Conservation (phyloP, 495 filamentous ascomycete genomes). For the Sordaria brevicollis region DNA sequence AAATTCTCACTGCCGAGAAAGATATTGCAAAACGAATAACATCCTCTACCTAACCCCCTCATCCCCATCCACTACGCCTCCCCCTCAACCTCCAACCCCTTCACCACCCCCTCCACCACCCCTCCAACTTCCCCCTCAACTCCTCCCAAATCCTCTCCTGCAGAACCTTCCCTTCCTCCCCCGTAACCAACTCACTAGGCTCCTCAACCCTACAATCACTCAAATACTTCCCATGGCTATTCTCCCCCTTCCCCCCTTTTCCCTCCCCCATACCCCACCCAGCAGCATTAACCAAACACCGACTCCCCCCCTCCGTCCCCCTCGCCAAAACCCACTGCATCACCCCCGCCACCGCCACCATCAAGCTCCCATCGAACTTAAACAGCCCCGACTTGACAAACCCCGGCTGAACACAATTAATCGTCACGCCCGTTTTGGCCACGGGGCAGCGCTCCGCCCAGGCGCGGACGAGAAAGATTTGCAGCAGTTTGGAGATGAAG, state of each 20-base stretch:
- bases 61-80: no score
- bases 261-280: no score
- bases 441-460: constrained; percentile 10
- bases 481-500: constrained; percentile 31
- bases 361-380: neutral
- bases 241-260: no score
- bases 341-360: constrained; percentile 3
- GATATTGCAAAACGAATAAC: no score
- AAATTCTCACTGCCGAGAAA: no score
- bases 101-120: constrained; percentile 22
- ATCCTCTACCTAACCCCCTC: no score
- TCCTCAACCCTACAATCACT: constrained; percentile 18
- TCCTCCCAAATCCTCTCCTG: constrained; percentile 40
- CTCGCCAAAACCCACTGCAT: constrained; percentile 25
- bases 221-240: constrained; percentile 37
- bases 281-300: constrained; percentile 31
- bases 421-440: neutral
- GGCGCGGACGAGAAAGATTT: constrained; percentile 28
- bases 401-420: constrained; percentile 6
- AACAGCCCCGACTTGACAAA: neutral
- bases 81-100: neutral
- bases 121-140: constrained; percentile 38
- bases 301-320: constrained; percentile 31
- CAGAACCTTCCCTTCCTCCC: neutral
- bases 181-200: neutral